Conservation (phyloP, 129 eudicot species). For the Flaveria sonorensis region DNA sequence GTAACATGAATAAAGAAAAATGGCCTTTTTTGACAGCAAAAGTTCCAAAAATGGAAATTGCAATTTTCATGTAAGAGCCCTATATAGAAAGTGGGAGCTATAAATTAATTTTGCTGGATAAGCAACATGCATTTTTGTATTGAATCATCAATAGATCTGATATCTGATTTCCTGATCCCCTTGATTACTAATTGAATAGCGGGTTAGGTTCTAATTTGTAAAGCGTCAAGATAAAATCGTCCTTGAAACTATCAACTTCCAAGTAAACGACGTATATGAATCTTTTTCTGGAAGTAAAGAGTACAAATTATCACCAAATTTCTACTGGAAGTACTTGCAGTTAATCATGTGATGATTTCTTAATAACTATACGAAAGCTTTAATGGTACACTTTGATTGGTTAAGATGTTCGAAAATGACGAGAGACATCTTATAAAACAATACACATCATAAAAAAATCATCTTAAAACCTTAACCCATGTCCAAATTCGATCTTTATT, state of each 20-base stretch:
- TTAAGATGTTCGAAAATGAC: conserved; percentile 3
- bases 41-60: not conserved
- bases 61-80: not conserved
- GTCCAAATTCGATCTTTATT: not conserved
- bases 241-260: not conserved
- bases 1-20: not conserved
- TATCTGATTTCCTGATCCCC: not conserved
- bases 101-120: conserved; percentile 4
- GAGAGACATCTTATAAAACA: not conserved
- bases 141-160: not conserved
- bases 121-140: not conserved
- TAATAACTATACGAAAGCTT: not conserved
- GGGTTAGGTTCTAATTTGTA: not conserved
- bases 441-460: not conserved
- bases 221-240: not conserved
- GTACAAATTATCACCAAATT: not conserved
- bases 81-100: not conserved
- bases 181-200: not conserved
- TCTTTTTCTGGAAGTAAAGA: not conserved
- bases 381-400: not conserved
- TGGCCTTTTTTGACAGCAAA: not conserved
- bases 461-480: conserved; percentile 1
- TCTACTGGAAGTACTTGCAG: not conserved
- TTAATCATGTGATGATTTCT: not conserved
- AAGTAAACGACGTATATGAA: not conserved